These are phyloP conservation scores for Boletus huronensis DNA, from an alignment of 768 basidiomycete genomes.

Conservation along the genomic window DNA sequence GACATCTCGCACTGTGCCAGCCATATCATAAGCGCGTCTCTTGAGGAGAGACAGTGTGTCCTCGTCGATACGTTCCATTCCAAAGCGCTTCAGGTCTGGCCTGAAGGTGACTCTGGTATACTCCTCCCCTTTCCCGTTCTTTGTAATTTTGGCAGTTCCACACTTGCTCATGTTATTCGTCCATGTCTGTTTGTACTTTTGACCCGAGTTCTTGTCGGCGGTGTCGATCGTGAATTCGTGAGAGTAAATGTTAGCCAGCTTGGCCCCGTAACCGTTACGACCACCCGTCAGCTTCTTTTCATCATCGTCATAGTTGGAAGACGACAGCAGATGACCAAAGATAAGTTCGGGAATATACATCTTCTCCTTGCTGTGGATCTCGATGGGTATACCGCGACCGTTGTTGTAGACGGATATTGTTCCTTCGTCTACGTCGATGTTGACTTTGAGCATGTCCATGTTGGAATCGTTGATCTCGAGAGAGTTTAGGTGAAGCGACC, in stretches of 20 bases:
- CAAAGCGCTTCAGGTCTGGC: constrained; percentile 89
- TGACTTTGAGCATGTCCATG: constrained; percentile 92
- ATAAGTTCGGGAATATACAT: constrained; percentile 97
- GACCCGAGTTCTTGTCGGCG: constrained; percentile 76
- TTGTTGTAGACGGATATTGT: constrained; percentile 94
- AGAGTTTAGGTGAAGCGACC: not conserved
- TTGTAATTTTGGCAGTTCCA: constrained; percentile 89
- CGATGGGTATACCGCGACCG: constrained; percentile 93
- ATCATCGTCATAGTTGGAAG: constrained; percentile 97
- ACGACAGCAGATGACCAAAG: constrained; percentile 91
- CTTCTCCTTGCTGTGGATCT: constrained; percentile 89
- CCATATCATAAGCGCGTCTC: constrained; percentile 95
- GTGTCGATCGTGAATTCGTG: constrained; percentile 95
- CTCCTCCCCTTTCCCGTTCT: constrained; percentile 82
- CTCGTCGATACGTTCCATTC: constrained; percentile 87
- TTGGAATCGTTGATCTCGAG: constrained; percentile 81
- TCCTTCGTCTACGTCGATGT: constrained; percentile 77
- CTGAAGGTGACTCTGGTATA: constrained; percentile 91
- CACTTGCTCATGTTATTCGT: constrained; percentile 89
- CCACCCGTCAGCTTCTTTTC: constrained; percentile 99
- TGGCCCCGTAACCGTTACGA: constrained; percentile 97
- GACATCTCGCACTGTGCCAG: constrained; percentile 89
- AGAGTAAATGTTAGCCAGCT: constrained; percentile 97
- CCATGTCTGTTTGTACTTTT: constrained; percentile 96
- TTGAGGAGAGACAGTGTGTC: constrained; percentile 86